phyloP scores from a whole-genome alignment of 371 early-diverging fungal genomes.

The Coemansia sp. region DNA sequence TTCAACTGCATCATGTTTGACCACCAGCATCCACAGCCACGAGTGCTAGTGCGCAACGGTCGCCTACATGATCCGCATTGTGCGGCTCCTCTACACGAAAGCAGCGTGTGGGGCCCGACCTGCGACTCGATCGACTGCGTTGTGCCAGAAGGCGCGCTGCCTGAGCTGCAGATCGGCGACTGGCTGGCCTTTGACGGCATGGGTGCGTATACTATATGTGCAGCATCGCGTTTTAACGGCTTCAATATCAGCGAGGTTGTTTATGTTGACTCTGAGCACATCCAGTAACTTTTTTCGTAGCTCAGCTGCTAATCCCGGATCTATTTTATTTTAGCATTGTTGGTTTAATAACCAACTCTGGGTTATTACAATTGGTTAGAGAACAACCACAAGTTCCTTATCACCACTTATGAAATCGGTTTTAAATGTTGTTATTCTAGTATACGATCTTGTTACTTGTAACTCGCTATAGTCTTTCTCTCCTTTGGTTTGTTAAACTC shows the following conservation, averaged over 20 bases:
- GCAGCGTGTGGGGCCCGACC: constrained; percentile 96
- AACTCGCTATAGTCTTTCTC: neutral
- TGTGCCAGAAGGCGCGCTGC: constrained; percentile 65
- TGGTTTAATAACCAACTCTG: too few relatives aligned
- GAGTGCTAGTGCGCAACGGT: constrained; percentile 57
- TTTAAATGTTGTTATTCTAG: too few relatives aligned
- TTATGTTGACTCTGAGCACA: constrained; percentile 67
- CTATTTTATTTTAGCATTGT: too few relatives aligned
- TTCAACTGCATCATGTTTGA: constrained; percentile 98
- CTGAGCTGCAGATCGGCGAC: constrained; percentile 88
- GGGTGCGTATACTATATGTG: constrained; percentile 95
- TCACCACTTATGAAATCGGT: too few relatives aligned
- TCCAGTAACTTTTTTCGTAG: too few relatives aligned
- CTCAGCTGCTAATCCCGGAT: too few relatives aligned
- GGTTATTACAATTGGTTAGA: too few relatives aligned
- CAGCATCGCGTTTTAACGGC: constrained; percentile 89
- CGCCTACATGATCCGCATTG: constrained; percentile 1
- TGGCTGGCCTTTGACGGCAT: constrained; percentile 94
- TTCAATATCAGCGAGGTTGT: constrained; percentile 79
- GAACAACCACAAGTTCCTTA: too few relatives aligned
- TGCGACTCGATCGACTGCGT: constrained; percentile 98
- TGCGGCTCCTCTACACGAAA: constrained; percentile 50
- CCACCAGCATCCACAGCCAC: constrained; percentile 78
- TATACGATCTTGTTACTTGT: neutral
- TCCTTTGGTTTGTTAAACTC: constrained; percentile 11